Evolutionary conservation across 805 yeast species (phyloP).

Genomic region (Metschnikowia baotianmanensis): DNA sequence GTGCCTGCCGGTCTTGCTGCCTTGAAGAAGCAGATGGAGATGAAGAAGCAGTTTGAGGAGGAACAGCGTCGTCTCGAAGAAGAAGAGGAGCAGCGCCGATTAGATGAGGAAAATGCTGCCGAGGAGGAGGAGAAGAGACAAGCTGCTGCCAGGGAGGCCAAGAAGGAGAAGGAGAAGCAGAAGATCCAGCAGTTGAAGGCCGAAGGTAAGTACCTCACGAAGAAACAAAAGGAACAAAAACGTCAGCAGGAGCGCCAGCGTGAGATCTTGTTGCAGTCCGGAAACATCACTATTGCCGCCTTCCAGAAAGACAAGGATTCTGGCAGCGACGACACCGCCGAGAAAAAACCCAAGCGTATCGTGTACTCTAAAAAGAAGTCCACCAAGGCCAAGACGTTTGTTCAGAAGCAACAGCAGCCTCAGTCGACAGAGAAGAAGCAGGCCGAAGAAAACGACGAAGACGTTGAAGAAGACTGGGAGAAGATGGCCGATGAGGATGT

Average conservation of each 20-base stretch:
- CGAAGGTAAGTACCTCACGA: conserved; percentile 91
- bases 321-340: conserved; percentile 22
- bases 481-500: conserved; percentile 44
- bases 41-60: conserved; percentile 84
- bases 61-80: conserved; percentile 72
- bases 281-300: conserved; percentile 74
- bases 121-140: conserved; percentile 64
- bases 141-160: conserved; percentile 58
- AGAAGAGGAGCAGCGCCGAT: conserved; percentile 52
- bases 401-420: conserved; percentile 21
- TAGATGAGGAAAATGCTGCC: conserved; percentile 49
- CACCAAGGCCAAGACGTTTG: conserved; percentile 38
- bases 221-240: conserved; percentile 93
- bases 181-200: conserved; percentile 91
- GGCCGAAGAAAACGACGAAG: conserved; percentile 24
- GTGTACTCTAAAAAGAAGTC: conserved; percentile 75
- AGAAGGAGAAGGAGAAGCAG: conserved; percentile 83
- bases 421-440: conserved; percentile 19
- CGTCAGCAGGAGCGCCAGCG: conserved; percentile 84
- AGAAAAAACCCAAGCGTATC: conserved; percentile 58
- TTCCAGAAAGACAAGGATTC: conserved; percentile 36
- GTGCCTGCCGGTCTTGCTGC: conserved; percentile 91
- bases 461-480: conserved; percentile 24
- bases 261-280: conserved; percentile 73
- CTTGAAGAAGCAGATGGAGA: conserved; percentile 82